Base-by-base conservation (phyloP, 441 rosid genomes). In the Brassica hybrid region DNA sequence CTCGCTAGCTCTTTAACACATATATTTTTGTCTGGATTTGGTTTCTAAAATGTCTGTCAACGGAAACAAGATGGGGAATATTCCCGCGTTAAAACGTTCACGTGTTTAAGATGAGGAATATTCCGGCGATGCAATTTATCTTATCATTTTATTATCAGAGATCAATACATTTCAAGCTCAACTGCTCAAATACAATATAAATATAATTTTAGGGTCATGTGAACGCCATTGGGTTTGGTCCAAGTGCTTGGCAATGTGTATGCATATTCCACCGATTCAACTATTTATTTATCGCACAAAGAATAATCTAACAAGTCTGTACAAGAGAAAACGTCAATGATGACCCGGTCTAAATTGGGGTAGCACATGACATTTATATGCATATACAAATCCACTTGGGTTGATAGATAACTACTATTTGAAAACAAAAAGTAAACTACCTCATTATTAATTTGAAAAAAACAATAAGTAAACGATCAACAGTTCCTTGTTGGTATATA, bases 1-100 rank as follows among this genome's bases (percentile, higher is more conserved):
- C 76, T 64, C 90, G 12, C 50, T 43, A 65, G 19, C 62, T 30
- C 43, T 9, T 71, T 73, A 7, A 54, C 12, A 54, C 45, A 41
- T 9, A 7, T 36, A 0, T 36, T 36, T 36, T 36, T 30, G 10
- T 36, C 41, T 36, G 10, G 41, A 36, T 36, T 36, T 8, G 10
- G 41, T 36, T 36, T n/a, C n/a, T n/a, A n/a, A n/a, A 36, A 36
- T 36, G 41, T 2, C 41, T 36, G 11, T 36, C 41, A 36, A 36
- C 41, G 41, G 41, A 30, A 30, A 25, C 27, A 25, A 25, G 27
- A 25, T 25, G 27, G 27, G 27, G 27, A 25, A 25, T 25, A 25
- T 57, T 43, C 34, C 23, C 23, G 23, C 23, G 23, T 21, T 21
- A 21, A 21, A 21, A 21, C 23, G 23, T 21, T 21, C 23, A 21